phyloP scores from a whole-genome alignment of 139 green algal genomes.

The Nannochloris sp. region DNA sequence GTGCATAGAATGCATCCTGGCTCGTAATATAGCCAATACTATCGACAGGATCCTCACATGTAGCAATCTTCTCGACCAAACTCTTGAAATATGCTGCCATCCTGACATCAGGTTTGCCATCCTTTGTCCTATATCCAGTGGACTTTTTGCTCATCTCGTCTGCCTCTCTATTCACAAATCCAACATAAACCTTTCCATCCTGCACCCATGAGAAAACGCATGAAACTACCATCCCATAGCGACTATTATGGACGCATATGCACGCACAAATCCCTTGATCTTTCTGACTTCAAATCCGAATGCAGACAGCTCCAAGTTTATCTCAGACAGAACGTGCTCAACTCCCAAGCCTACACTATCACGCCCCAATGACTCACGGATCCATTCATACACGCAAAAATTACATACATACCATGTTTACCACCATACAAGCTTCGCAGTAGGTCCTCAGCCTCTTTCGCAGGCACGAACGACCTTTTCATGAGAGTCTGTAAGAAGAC shows the following conservation, averaged over 20 bases:
- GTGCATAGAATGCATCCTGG: slow-evolving; percentile 4
- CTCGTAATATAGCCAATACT: slow-evolving; percentile 1
- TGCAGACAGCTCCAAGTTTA: slow-evolving; percentile 1
- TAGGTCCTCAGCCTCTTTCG: slow-evolving; percentile 7
- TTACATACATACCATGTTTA: background rate
- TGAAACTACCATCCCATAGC: background rate
- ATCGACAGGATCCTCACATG: background rate
- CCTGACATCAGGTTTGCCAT: slow-evolving; percentile 13
- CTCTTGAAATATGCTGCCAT: slow-evolving; percentile 14
- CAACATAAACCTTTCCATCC: slow-evolving; percentile 9
- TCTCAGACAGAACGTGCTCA: background rate
- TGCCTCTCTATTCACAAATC: slow-evolving; percentile 17
- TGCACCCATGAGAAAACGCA: background rate
- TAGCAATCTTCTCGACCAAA: slow-evolving; percentile 7
- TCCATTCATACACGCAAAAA: no score
- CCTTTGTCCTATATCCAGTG: slow-evolving; percentile 2
- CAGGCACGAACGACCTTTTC: slow-evolving; percentile 5
- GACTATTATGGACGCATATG: background rate
- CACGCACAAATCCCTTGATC: slow-evolving; percentile 5
- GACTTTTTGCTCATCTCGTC: slow-evolving; percentile 15
- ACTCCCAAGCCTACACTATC: background rate
- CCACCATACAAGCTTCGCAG: background rate
- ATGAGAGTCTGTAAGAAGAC: slow-evolving; percentile 16
- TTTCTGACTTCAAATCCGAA: slow-evolving; percentile 8
- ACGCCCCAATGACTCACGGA: background rate